phyloP scores from a whole-genome alignment of 352 stramenopile species.

The Globisporangium nagaii region DNA sequence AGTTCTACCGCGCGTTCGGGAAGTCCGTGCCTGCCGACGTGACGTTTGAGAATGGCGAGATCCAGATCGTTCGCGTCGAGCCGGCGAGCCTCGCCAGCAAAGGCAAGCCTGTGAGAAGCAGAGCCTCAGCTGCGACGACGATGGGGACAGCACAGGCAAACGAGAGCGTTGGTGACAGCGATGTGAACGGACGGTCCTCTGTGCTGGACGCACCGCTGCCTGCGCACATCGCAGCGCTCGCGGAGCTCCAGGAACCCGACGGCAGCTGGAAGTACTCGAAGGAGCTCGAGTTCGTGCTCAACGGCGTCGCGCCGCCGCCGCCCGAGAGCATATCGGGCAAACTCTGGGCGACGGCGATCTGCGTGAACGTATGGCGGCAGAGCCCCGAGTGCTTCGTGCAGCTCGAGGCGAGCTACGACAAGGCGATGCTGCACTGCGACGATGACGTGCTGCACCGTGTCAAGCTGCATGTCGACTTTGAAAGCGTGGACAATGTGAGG shows the following conservation, averaged over 20 bases:
- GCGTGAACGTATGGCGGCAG: slow-evolving; percentile 46
- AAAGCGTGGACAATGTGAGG: slow-evolving; percentile 26
- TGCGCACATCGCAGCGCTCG: slow-evolving; percentile 30
- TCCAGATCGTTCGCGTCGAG: slow-evolving; percentile 29
- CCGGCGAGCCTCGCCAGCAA: background rate
- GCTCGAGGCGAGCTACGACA: slow-evolving; percentile 47
- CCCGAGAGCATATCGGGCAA: slow-evolving; percentile 42
- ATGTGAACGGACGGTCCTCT: background rate
- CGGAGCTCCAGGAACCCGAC: slow-evolving; percentile 46
- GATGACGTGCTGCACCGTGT: slow-evolving; percentile 47
- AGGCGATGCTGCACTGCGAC: slow-evolving; percentile 56
- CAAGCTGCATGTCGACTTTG: slow-evolving; percentile 33
- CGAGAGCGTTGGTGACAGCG: no score
- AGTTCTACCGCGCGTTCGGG: slow-evolving; percentile 62
- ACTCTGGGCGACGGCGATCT: slow-evolving; percentile 57
- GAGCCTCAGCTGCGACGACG: background rate
- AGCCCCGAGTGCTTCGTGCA: slow-evolving; percentile 54
- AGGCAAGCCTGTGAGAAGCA: background rate
- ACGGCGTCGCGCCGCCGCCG: slow-evolving; percentile 32
- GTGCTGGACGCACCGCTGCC: slow-evolving; percentile 27
- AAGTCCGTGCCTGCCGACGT: slow-evolving; percentile 46
- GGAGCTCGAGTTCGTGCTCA: slow-evolving; percentile 50
- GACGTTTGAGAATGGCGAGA: slow-evolving; percentile 27
- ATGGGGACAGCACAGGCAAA: background rate
- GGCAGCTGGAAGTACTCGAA: slow-evolving; percentile 60